phyloP scores from a whole-genome alignment of 805 yeast genomes.

The Wickerhamiella spandovensis region DNA sequence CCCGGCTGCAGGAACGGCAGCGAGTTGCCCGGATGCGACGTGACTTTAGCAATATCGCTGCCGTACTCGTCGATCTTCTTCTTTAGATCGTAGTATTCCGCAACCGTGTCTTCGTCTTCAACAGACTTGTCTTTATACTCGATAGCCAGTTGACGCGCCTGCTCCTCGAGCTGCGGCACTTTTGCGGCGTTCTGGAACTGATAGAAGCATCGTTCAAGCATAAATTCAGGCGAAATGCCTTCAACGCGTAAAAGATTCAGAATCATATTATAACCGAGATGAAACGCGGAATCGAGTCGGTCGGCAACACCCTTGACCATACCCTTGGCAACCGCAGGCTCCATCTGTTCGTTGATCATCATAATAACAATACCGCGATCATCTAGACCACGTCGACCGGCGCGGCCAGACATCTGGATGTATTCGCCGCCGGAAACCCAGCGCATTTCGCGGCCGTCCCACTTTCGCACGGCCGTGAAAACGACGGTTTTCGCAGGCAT shows the following conservation, averaged over 20 bases:
- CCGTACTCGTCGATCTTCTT: conserved; percentile 58
- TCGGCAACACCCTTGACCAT: conserved; percentile 99
- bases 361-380: conserved; percentile 97
- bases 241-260: conserved; percentile 90
- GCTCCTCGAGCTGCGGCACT: conserved; percentile 70
- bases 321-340: conserved; percentile 97
- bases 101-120: conserved; percentile 61
- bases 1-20: conserved; percentile 82
- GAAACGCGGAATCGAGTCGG: conserved; percentile 93
- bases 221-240: conserved; percentile 95
- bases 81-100: conserved; percentile 71
- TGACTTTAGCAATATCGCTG: conserved; percentile 63
- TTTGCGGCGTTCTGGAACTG: conserved; percentile 90
- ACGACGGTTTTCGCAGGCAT: conserved; percentile 99
- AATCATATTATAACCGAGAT: conserved; percentile 93
- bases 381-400: conserved; percentile 98
- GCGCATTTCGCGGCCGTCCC: conserved; percentile 96
- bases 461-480: conserved; percentile 90
- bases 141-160: conserved; percentile 40
- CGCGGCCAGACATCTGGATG: conserved; percentile 99
- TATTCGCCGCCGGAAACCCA: conserved; percentile 99
- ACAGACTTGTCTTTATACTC: conserved; percentile 39
- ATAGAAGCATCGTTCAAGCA: conserved; percentile 86
- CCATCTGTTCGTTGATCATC: conserved; percentile 99
- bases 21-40: conserved; percentile 83